phyloP scores from a whole-genome alignment of 192 early-diverging fungal species.

The Coemansia guatemalensis region DNA sequence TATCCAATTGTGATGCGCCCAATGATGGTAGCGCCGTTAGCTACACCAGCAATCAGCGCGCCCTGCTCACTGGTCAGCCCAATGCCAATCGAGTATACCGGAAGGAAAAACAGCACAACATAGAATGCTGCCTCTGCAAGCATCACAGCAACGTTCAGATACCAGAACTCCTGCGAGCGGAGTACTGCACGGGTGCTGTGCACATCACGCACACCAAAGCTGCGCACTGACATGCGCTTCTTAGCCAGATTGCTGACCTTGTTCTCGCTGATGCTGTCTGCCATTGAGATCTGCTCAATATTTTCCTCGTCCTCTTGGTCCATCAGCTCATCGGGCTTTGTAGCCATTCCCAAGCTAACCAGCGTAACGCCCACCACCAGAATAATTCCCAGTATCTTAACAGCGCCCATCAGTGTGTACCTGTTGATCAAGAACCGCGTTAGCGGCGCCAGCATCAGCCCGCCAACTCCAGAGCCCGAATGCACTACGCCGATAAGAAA shows the following conservation, averaged over 20 bases:
- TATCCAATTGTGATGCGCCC: constrained; percentile 67
- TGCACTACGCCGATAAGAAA: constrained; percentile 53
- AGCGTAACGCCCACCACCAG: constrained; percentile 37
- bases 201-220: constrained; percentile 55
- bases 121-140: constrained; percentile 54
- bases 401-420: constrained; percentile 34
- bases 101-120: constrained; percentile 46
- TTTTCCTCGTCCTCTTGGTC: constrained; percentile 49
- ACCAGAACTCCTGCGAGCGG: constrained; percentile 54
- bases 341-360: constrained; percentile 48
- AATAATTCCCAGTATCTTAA: constrained; percentile 44
- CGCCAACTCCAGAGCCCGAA: constrained; percentile 52
- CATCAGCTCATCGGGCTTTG: constrained; percentile 51
- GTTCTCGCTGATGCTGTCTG: constrained; percentile 38
- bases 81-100: constrained; percentile 58
- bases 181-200: constrained; percentile 47
- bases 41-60: constrained; percentile 62
- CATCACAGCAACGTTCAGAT: constrained; percentile 54
- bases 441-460: constrained; percentile 46
- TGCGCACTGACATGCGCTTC: constrained; percentile 55
- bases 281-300: constrained; percentile 28
- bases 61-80: constrained; percentile 60
- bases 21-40: constrained; percentile 63
- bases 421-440: constrained; percentile 49
- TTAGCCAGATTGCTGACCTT: constrained; percentile 41